phyloP scores from a whole-genome alignment of 495 filamentous ascomycete genomes.

The Penicillium maclennaniae region DNA sequence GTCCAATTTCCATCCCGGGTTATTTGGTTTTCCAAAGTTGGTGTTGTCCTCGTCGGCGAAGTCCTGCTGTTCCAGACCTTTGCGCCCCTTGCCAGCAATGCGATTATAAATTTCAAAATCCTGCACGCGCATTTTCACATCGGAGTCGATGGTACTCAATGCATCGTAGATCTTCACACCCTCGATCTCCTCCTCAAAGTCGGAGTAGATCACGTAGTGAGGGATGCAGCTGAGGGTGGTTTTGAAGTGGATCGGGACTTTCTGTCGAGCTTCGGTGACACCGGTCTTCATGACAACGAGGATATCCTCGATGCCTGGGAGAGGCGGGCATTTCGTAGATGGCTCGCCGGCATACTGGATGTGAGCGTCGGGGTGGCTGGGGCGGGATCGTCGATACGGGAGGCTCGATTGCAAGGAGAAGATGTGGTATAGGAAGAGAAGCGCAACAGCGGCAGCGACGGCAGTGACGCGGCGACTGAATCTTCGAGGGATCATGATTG shows the following conservation, averaged over 20 bases:
- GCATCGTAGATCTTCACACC: constrained; percentile 48
- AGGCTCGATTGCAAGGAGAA: constrained; percentile 21
- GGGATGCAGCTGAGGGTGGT: constrained; percentile 52
- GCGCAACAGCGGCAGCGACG: constrained; percentile 22
- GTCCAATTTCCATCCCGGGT: constrained; percentile 54
- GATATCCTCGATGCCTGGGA: constrained; percentile 43
- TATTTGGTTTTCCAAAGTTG: constrained; percentile 45
- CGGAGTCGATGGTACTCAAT: constrained; percentile 37
- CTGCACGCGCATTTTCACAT: constrained; percentile 30
- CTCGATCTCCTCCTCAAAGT: constrained; percentile 47
- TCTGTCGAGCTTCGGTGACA: constrained; percentile 41
- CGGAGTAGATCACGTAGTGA: constrained; percentile 54
- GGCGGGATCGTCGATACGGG: not conserved
- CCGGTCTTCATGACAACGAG: constrained; percentile 47
- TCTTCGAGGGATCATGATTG: constrained; percentile 27
- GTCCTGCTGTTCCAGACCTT: constrained; percentile 38
- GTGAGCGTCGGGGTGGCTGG: constrained; percentile 9
- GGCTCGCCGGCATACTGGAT: constrained; percentile 9
- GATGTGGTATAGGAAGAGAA: constrained; percentile 36
- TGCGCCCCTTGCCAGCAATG: constrained; percentile 35
- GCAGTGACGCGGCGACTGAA: constrained; percentile 29
- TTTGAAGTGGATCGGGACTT: constrained; percentile 47
- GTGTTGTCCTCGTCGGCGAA: constrained; percentile 44
- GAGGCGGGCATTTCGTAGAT: constrained; percentile 28
- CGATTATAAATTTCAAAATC: constrained; percentile 55